Evolutionary conservation across 2,329 filamentous ascomycete genomes (phyloP), one percentile per base, ranked within the genome.

Genomic region (Aspergillus tubingensis): DNA sequence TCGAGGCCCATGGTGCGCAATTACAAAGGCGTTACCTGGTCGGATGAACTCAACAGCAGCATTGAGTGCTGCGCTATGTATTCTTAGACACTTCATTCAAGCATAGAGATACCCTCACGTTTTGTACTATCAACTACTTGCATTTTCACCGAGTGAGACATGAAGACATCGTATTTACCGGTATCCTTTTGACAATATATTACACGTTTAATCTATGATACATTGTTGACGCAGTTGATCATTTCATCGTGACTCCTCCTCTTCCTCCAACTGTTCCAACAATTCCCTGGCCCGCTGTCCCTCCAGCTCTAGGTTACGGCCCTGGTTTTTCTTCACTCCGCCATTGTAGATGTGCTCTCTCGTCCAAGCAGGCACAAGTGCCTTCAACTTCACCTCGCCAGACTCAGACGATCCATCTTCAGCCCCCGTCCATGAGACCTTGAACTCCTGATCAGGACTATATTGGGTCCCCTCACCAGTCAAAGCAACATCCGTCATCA

Each of bases 321-420:
- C 64, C n/a, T 63, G 57, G n/a, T 63, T 64, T 66, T 76, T 74
- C 67, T 77, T 75, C 71, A 74, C 65, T 63, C 71, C 73, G 61
- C 79, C 64, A 66, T 73, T 65, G 49, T 73, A 39, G 65, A 78
- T 72, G 76, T 79, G 75, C 68, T 82, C 67, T 61, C 79, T 77
- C 19, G 83, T 77, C 94, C 94, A 98, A 43, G 86, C 81, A 0
- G 93, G 92, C 67, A 97, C 88, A 76, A 96, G 90, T 0, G 94
- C 91, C 79, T 90, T 92, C 38, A 92, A 70, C 67, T 82, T 85
- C 15, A 86, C 79, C 48, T 81, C 81, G 49, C 77, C 74, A 10
- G 70, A 68, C 32, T 70, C 70, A 73, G 50, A n/a, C 8, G 74
- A 74, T 13, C 70, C 79, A 48, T 80, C 81, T 25, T 80, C 80